Conservation (phyloP, 2,329 filamentous ascomycete species). For the Exophiala viscosa region DNA sequence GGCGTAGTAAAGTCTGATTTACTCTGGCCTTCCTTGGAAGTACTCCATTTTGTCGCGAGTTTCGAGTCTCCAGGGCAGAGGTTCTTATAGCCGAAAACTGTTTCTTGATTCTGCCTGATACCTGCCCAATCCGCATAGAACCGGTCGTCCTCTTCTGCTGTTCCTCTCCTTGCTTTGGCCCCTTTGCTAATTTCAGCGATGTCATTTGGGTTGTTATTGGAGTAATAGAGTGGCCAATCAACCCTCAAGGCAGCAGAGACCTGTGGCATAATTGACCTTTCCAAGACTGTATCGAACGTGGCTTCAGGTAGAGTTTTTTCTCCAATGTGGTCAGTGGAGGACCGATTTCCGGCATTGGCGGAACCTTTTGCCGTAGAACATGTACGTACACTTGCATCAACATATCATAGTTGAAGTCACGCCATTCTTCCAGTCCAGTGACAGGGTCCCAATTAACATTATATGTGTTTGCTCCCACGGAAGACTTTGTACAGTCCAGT, state of each 20-base stretch:
- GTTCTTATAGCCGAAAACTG: too few species aligned
- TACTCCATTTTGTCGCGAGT: too few species aligned
- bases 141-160: background rate
- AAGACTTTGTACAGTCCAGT: too few species aligned
- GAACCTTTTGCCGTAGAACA: background rate
- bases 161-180: background rate
- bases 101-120: too few species aligned
- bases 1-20: too few species aligned
- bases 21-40: too few species aligned
- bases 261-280: background rate
- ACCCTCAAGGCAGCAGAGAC: background rate
- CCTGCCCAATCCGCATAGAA: background rate
- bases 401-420: conserved; percentile 5
- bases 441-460: background rate
- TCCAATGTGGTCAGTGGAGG: conserved; percentile 4
- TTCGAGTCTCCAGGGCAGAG: too few species aligned
- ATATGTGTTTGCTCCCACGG: too few species aligned
- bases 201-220: background rate
- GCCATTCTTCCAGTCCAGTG: conserved; percentile 2
- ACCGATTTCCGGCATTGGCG: background rate
- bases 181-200: background rate
- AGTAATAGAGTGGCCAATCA: background rate
- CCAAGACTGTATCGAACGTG: background rate
- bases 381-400: background rate
- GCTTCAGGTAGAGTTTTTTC: background rate